Conservation (phyloP, 1,284 basidiomycete species). For the Lignosus rhinocerotis region DNA sequence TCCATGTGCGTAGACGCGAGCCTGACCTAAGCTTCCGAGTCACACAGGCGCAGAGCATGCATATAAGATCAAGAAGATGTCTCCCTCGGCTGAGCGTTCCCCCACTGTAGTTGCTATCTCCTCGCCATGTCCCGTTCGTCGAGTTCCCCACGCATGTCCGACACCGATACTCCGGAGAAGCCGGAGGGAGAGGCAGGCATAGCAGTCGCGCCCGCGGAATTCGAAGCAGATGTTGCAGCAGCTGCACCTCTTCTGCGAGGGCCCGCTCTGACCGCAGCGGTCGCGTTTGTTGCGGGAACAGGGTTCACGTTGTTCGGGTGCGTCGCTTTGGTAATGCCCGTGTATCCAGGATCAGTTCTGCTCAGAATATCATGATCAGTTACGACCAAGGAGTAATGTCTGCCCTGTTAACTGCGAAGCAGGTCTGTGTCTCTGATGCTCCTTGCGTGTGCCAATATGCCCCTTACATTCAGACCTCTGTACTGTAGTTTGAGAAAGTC, state of each 20-base stretch:
- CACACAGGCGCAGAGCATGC: background rate
- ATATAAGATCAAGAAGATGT: background rate
- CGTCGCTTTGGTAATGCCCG: constrained; percentile 12
- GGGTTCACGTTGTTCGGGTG: constrained; percentile 62
- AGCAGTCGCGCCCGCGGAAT: constrained; percentile 10
- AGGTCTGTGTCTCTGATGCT: constrained; percentile 31
- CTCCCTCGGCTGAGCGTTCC: constrained; percentile 6
- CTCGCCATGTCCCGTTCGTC: constrained; percentile 14
- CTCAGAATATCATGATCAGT: constrained; percentile 29
- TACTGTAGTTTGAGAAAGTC: constrained; percentile 45
- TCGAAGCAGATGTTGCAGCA: constrained; percentile 25
- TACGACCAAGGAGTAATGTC: constrained; percentile 72
- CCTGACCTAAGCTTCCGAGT: background rate
- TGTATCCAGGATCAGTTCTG: background rate
- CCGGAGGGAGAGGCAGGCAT: constrained; percentile 9
- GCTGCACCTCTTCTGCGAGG: constrained; percentile 41
- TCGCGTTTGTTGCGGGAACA: constrained; percentile 54
- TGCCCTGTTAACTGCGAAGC: constrained; percentile 52
- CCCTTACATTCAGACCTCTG: background rate
- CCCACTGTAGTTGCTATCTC: background rate
- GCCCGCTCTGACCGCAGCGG: constrained; percentile 41
- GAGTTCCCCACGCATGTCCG: constrained; percentile 10
- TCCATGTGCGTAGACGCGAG: background rate
- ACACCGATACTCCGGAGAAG: constrained; percentile 12
- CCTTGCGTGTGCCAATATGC: background rate